Conservation (phyloP, 306 rosid species). For the Pyrus betulifolia region DNA sequence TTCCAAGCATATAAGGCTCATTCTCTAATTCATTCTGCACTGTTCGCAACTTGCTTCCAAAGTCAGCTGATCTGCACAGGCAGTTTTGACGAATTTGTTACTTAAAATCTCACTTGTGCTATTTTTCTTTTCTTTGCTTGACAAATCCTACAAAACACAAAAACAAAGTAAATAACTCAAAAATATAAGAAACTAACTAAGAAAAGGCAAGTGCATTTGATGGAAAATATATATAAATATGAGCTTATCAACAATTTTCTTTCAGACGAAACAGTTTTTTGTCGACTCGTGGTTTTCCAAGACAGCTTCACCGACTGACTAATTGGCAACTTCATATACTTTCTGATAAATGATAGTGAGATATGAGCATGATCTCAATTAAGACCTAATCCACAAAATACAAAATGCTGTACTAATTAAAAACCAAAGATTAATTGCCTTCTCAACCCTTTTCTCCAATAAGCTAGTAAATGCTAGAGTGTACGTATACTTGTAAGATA, state of each 20-base stretch:
- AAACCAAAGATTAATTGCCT: background rate
- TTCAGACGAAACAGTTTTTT: background rate
- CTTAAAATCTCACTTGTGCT: too few relatives aligned
- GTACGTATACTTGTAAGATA: background rate
- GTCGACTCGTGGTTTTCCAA: background rate
- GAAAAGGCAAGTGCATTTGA: too few relatives aligned
- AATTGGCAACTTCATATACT: background rate
- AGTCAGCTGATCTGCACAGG: too few relatives aligned
- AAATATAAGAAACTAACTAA: too few relatives aligned
- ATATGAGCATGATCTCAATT: background rate
- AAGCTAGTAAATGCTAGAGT: background rate
- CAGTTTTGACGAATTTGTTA: too few relatives aligned
- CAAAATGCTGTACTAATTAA: background rate
- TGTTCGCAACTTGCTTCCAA: too few relatives aligned
- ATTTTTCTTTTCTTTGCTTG: too few relatives aligned
- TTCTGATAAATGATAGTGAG: background rate
- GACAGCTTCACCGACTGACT: background rate
- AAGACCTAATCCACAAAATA: background rate
- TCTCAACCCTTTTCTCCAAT: background rate
- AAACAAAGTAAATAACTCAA: too few relatives aligned
- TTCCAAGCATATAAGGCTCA: too few relatives aligned
- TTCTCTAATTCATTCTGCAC: too few relatives aligned
- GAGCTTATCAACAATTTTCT: background rate
- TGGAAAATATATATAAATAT: too few relatives aligned
- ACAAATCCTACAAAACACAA: too few relatives aligned